phyloP scores from a whole-genome alignment of 805 yeast genomes.

The Candida rishiriensis region DNA sequence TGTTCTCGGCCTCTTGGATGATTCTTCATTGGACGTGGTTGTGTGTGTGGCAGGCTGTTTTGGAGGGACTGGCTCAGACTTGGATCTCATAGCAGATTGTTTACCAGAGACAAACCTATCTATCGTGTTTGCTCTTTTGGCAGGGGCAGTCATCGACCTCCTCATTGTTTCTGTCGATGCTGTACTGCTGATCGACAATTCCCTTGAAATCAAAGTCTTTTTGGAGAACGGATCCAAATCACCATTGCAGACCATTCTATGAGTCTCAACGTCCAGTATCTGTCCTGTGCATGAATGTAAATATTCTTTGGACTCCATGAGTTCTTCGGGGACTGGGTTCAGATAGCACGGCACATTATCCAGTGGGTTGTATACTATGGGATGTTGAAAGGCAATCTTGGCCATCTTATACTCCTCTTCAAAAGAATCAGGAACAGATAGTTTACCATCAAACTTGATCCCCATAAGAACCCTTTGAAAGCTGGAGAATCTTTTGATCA shows the following conservation, averaged over 20 bases:
- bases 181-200: slow-evolving; percentile 27
- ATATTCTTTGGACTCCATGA: slow-evolving; percentile 20
- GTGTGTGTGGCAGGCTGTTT: too few relatives aligned
- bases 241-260: slow-evolving; percentile 58
- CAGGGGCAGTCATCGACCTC: slow-evolving; percentile 1
- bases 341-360: slow-evolving; percentile 48
- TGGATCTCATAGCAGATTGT: slow-evolving; percentile 4
- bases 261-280: slow-evolving; percentile 41
- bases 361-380: slow-evolving; percentile 77
- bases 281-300: slow-evolving; percentile 41
- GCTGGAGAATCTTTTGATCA: slow-evolving; percentile 47
- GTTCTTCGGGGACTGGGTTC: slow-evolving; percentile 47
- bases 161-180: neutral
- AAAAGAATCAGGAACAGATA: slow-evolving; percentile 51
- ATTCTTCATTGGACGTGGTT: too few relatives aligned
- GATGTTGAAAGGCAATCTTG: slow-evolving; percentile 73
- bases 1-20: neutral
- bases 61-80: neutral
- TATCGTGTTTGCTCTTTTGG: neutral
- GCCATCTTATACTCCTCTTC: slow-evolving; percentile 62
- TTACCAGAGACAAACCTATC: neutral
- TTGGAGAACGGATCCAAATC: slow-evolving; percentile 61
- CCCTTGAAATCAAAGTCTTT: slow-evolving; percentile 42
- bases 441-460: slow-evolving; percentile 57
- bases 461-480: slow-evolving; percentile 54